Evolutionary conservation across 805 yeast species (phyloP).

Genomic region (Saccharomyces mikatae): DNA sequence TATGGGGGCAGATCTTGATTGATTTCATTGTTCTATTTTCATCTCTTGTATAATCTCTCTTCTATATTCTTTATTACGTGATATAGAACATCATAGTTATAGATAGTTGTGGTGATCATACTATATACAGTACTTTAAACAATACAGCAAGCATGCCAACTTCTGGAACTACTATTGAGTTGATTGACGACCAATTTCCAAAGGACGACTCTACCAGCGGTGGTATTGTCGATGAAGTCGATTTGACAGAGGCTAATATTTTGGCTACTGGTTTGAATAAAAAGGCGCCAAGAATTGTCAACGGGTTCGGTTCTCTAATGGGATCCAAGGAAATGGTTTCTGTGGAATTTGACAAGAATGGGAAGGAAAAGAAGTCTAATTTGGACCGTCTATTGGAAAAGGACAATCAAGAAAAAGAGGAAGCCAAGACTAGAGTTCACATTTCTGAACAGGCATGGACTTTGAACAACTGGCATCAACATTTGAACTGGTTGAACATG

Average conservation of each 20-base stretch:
- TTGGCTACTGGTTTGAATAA: slow-evolving; percentile 78
- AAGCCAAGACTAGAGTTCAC: slow-evolving; percentile 34
- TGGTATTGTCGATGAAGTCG: slow-evolving; percentile 32
- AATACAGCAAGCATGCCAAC: background rate
- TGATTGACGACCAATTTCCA: background rate
- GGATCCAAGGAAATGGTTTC: slow-evolving; percentile 68
- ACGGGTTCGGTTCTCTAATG: slow-evolving; percentile 74
- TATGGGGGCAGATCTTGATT: background rate
- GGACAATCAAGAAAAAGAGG: slow-evolving; percentile 20
- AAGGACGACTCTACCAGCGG: slow-evolving; percentile 1
- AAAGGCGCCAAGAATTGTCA: slow-evolving; percentile 61
- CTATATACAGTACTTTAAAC: background rate
- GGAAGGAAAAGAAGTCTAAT: slow-evolving; percentile 20
- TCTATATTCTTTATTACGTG: background rate
- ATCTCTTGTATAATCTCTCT: background rate
- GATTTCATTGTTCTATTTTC: background rate
- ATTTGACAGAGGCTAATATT: slow-evolving; percentile 63
- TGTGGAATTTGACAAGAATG: slow-evolving; percentile 42
- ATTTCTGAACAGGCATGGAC: slow-evolving; percentile 80
- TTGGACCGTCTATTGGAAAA: slow-evolving; percentile 39
- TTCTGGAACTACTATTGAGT: background rate
- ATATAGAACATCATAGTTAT: background rate
- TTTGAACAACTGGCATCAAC: slow-evolving; percentile 57
- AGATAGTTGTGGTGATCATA: background rate
- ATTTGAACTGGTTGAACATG: slow-evolving; percentile 72